A percentile compares a stretch with the other conserved stretches of the same genome.
Conservation (phyloP, 2,329 filamentous ascomycete genomes). For the Ilyonectria destructans region DNA sequence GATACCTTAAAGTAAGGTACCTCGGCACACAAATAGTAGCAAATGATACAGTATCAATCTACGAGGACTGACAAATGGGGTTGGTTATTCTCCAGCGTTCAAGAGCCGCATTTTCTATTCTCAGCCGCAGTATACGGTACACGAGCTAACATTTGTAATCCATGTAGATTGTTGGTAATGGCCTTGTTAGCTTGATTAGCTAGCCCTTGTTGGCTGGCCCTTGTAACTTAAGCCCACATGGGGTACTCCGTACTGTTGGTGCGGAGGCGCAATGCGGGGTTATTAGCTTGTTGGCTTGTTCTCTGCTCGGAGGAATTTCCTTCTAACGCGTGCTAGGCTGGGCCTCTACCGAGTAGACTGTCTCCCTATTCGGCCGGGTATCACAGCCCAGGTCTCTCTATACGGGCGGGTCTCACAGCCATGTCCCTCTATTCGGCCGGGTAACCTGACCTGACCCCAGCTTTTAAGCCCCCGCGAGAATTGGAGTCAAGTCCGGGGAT, state of each 20-base stretch:
- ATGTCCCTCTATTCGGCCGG: too few species aligned
- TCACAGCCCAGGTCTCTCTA: not conserved
- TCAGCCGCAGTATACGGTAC: too few species aligned
- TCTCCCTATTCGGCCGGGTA: constrained; percentile 2
- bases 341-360: not conserved
- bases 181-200: not conserved
- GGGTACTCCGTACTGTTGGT: not conserved
- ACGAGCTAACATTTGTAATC: too few species aligned
- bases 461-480: not conserved
- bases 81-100: too few species aligned
- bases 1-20: too few species aligned
- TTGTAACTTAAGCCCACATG: not conserved
- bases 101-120: too few species aligned
- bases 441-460: constrained; percentile 1
- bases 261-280: not conserved
- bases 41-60: too few species aligned
- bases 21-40: too few species aligned
- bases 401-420: constrained; percentile 8
- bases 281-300: not conserved
- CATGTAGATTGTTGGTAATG: too few species aligned
- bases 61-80: too few species aligned
- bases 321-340: not conserved
- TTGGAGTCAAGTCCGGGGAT: constrained; percentile 1
- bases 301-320: not conserved
- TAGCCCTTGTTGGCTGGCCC: not conserved